A percentile compares a stretch with the other conserved stretches of the same genome.
Evolutionary conservation across 2,329 filamentous ascomycete species (phyloP).

Genomic region (Epichloe coenophiala): DNA sequence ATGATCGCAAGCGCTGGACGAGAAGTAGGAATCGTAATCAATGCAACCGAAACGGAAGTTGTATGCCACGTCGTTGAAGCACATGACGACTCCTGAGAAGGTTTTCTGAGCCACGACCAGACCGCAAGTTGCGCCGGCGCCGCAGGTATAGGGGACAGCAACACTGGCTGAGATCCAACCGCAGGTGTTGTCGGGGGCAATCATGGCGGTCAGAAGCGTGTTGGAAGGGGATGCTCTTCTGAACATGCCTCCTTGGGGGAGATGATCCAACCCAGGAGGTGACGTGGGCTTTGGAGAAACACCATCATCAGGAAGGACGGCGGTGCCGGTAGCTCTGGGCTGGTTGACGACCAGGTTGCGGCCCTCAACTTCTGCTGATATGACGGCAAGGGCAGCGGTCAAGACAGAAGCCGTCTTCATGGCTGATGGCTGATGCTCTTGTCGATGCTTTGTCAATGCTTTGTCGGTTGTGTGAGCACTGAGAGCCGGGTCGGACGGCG

Average conservation of each 20-base stretch:
- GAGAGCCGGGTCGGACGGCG: background rate
- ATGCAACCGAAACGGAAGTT: slow-evolving; percentile 24
- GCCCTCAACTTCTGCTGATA: slow-evolving; percentile 15
- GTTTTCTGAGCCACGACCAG: slow-evolving; percentile 21
- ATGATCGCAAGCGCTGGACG: slow-evolving; percentile 24
- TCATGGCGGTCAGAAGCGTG: slow-evolving; percentile 14
- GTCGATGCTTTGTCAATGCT: background rate
- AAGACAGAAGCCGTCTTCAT: slow-evolving; percentile 17
- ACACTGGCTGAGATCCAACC: slow-evolving; percentile 31
- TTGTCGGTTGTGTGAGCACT: background rate
- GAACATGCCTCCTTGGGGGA: slow-evolving; percentile 10
- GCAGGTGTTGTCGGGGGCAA: slow-evolving; percentile 36
- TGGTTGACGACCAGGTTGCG: slow-evolving; percentile 8
- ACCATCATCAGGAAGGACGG: slow-evolving; percentile 21
- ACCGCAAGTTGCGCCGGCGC: slow-evolving; percentile 21
- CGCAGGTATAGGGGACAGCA: slow-evolving; percentile 28
- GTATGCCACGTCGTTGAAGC: slow-evolving; percentile 25
- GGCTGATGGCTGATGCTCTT: slow-evolving; percentile 4
- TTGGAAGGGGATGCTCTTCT: background rate
- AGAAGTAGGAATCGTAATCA: slow-evolving; percentile 22
- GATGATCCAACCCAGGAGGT: slow-evolving; percentile 21
- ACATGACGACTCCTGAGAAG: slow-evolving; percentile 25
- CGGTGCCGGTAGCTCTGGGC: slow-evolving; percentile 21
- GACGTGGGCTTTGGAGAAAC: slow-evolving; percentile 27
- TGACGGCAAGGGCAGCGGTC: slow-evolving; percentile 8